Conservation (phyloP, 2,329 filamentous ascomycete genomes). For the Penicillium sclerotiorum region DNA sequence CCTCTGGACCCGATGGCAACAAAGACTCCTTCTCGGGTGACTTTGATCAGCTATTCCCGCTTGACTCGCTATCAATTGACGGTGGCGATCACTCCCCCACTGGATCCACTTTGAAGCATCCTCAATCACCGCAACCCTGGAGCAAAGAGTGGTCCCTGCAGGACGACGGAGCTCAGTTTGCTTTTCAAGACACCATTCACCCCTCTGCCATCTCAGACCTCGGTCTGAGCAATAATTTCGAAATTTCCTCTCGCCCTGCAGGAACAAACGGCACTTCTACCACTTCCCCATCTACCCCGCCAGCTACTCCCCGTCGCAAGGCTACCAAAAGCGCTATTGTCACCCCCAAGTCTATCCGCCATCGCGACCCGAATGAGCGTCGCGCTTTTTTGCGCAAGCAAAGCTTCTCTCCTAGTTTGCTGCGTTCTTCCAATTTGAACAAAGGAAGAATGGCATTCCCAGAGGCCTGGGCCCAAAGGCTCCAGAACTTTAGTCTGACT, state of each 20-base stretch:
- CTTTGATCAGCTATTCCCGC: conserved; percentile 55
- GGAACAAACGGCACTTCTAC: conserved; percentile 22
- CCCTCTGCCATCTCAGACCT: conserved; percentile 38
- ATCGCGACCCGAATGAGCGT: conserved; percentile 46
- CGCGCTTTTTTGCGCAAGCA: conserved; percentile 44
- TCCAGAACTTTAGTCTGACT: conserved; percentile 57
- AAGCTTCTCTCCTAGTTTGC: conserved; percentile 55
- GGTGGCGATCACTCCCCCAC: conserved; percentile 54
- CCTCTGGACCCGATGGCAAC: conserved; percentile 51
- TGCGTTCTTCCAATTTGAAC: conserved; percentile 55
- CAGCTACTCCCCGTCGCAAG: conserved; percentile 40
- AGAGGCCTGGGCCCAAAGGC: conserved; percentile 56
- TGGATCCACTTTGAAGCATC: conserved; percentile 49
- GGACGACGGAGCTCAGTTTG: conserved; percentile 48
- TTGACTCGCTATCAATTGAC: conserved; percentile 54
- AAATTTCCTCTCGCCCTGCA: conserved; percentile 31
- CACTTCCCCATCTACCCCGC: conserved; percentile 40
- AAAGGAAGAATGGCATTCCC: conserved; percentile 46
- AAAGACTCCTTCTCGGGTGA: conserved; percentile 54
- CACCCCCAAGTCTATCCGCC: conserved; percentile 42
- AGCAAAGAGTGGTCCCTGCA: conserved; percentile 56
- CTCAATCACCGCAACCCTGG: conserved; percentile 55
- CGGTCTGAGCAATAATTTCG: conserved; percentile 32
- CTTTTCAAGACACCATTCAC: conserved; percentile 43
- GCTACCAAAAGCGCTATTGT: conserved; percentile 38